phyloP scores from a whole-genome alignment of 2,329 filamentous ascomycete genomes.

The Talaromyces sp. region DNA sequence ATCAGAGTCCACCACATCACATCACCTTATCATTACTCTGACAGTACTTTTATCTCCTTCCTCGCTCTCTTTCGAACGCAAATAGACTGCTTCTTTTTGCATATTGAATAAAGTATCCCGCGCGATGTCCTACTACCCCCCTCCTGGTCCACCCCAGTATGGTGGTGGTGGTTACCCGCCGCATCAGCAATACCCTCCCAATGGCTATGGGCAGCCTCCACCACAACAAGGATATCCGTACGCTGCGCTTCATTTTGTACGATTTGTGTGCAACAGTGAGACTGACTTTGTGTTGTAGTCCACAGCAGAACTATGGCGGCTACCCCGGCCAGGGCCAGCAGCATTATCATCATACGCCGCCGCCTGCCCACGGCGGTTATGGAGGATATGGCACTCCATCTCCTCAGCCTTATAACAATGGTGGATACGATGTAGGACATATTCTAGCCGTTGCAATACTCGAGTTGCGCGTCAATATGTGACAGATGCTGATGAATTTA shows the following conservation, averaged over 20 bases:
- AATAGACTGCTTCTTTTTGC: not conserved
- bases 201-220: conserved; percentile 38
- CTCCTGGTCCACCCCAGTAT: conserved; percentile 48
- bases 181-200: conserved; percentile 34
- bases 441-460: not conserved
- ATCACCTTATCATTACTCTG: not conserved
- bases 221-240: conserved; percentile 40
- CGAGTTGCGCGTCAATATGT: not conserved
- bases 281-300: conserved; percentile 18
- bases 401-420: conserved; percentile 32
- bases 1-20: conserved; percentile 1
- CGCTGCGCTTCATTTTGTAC: conserved; percentile 21
- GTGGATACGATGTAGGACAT: conserved; percentile 36
- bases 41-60: not conserved
- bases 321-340: conserved; percentile 41
- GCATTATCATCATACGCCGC: conserved; percentile 40
- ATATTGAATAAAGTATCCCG: not conserved
- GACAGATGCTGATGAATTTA: not conserved
- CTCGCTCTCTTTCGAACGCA: not conserved
- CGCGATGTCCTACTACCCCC: conserved; percentile 63
- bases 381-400: conserved; percentile 44
- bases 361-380: conserved; percentile 36
- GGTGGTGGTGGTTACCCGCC: conserved; percentile 52
- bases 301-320: conserved; percentile 36
- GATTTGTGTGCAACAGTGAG: not conserved